Evolutionary conservation across 2,329 filamentous ascomycete species (phyloP), one percentile per base, ranked within the genome.

Genomic region (Hawksworthiomyces lignivorus): DNA sequence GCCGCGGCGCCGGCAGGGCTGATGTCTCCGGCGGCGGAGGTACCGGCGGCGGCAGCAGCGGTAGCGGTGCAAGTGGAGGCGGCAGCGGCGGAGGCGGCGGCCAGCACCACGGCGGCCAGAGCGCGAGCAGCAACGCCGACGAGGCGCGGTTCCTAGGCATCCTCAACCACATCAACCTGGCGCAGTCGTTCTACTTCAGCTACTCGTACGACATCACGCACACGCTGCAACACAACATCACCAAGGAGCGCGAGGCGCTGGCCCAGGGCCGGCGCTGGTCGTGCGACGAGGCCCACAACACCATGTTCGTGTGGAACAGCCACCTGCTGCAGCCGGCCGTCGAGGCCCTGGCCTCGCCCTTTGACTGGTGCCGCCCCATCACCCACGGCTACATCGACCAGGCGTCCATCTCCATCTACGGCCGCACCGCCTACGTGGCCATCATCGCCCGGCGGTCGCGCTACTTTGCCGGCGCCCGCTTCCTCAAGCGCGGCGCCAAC

Each of bases 261-360:
- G 73, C 77, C 22, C 70, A 80, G 46, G 86, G 84, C 1, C 63
- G 72, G 11, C 67, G 75, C 2, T 73, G 76, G 21, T 70, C 74
- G 7, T 68, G 71, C 30, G 68, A 74, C 21, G 73, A 76, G 24
- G 78, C 88, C 52, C 84, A 84, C 58, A 94, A 96, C 55, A 78
- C 84, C 29, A 98, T 98, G 92, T 98, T 98, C 57, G 84, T 97
- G 3, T 98, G 92, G 92, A 98, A 98, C 54, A 79, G 86, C 52
- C 85, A 96, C 60, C 72, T 98, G 5, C 72, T 98, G 15, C 72
- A 82, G 46, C 89, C 92, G 1, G 87, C 84, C 1, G 69, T 75
- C 11, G 64, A 69, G 15, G 74, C 73, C 6, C 67, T 98, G 29
- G 82, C 83, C 48, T 84, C 89, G 53, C 81, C 87, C 0, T 95